A percentile compares a stretch with the other conserved stretches of the same genome.
Conservation (phyloP, 495 filamentous ascomycete genomes). For the Saxophila tyrrhenica region DNA sequence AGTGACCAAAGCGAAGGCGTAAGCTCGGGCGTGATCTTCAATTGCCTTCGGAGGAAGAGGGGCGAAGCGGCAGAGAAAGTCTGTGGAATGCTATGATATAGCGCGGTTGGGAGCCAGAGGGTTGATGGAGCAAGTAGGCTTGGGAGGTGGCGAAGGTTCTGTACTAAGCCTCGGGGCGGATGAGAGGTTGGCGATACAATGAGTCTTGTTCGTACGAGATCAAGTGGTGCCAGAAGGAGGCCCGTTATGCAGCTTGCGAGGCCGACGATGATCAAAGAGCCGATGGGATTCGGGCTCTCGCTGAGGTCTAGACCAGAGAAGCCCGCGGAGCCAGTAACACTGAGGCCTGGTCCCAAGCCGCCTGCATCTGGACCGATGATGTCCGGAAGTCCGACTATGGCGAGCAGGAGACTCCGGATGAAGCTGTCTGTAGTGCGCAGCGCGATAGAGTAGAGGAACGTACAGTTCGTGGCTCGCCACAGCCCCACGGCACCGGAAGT, state of each 20-base stretch:
- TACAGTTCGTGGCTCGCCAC: constrained; percentile 89
- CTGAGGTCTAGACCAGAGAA: constrained; percentile 43
- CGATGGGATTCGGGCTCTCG: constrained; percentile 60
- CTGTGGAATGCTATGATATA: constrained; percentile 73
- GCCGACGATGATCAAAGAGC: constrained; percentile 66
- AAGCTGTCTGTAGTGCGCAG: constrained; percentile 77
- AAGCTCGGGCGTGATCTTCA: constrained; percentile 70
- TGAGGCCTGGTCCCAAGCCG: constrained; percentile 39
- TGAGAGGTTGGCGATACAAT: constrained; percentile 27
- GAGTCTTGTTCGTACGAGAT: constrained; percentile 70
- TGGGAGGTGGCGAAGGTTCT: constrained; percentile 40
- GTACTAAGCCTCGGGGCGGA: constrained; percentile 1
- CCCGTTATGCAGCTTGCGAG: constrained; percentile 71
- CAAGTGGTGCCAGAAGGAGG: constrained; percentile 70
- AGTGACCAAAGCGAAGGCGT: constrained; percentile 70
- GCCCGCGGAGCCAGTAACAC: constrained; percentile 15
- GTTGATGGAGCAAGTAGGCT: constrained; percentile 58
- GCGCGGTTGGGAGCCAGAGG: constrained; percentile 69
- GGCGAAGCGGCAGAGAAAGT: constrained; percentile 69
- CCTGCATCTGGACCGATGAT: constrained; percentile 6
- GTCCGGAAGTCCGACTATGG: constrained; percentile 73
- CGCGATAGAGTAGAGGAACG: constrained; percentile 77
- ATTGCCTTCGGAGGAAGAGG: constrained; percentile 58
- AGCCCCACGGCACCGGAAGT: constrained; percentile 82
- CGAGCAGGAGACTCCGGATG: constrained; percentile 70